Conservation (phyloP, 306 rosid genomes). For the Argentina anserina region DNA sequence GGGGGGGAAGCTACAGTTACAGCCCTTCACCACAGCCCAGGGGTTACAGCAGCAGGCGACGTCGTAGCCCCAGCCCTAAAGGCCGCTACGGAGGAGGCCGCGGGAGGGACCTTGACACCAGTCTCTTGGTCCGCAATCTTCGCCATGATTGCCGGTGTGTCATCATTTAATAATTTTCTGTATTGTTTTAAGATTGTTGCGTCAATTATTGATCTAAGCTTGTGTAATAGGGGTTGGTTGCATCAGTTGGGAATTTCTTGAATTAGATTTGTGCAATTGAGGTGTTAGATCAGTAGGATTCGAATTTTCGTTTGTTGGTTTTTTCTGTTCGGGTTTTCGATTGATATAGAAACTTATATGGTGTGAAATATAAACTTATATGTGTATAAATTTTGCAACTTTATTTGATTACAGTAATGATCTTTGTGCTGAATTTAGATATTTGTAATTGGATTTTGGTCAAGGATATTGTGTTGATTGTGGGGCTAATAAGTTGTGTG, state of each 20-base stretch:
- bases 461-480: not conserved
- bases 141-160: slow-evolving; percentile 63
- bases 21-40: slow-evolving; percentile 80
- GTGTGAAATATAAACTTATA: too few species aligned
- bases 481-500: not conserved
- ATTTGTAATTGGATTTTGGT: not conserved
- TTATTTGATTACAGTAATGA: not conserved
- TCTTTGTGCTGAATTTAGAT: not conserved
- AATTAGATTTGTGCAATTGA: not conserved
- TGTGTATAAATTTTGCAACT: not conserved
- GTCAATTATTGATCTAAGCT: not conserved
- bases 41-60: slow-evolving; percentile 47
- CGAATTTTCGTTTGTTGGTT: not conserved
- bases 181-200: not conserved
- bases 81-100: slow-evolving; percentile 47
- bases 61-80: slow-evolving; percentile 68
- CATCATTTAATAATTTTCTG: not conserved
- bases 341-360: too few species aligned
- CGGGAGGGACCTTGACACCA: slow-evolving; percentile 60
- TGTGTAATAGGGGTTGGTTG: not conserved
- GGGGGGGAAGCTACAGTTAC: slow-evolving; percentile 83
- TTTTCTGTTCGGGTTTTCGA: too few species aligned
- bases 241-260: not conserved
- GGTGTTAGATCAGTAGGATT: not conserved
- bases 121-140: slow-evolving; percentile 84